Evolutionary conservation across 2,329 filamentous ascomycete genomes (phyloP), one percentile per base, ranked within the genome.

Genomic region (Stemphylium vesicarium): DNA sequence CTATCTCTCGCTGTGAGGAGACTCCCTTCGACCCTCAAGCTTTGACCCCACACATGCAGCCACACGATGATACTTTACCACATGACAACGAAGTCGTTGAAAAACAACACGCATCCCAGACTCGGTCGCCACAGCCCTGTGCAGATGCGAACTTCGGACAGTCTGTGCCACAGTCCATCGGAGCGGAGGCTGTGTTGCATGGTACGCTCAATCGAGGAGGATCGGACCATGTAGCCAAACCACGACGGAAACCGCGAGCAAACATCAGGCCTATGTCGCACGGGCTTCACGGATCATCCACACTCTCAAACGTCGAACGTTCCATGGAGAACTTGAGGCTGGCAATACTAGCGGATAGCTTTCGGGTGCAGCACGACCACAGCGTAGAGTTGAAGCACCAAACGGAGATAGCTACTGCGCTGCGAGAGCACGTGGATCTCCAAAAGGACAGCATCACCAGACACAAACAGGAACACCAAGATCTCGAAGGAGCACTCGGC

Each of bases 391-490:
- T 35, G 1, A 49, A 63, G 15, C 44, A 57, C 6, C 45, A 61
- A 8, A 11, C 22, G 16, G 55, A 63, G 8, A 40, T 57, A 7
- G 32, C 53, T 5, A 51, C 60, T 10, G 18, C 20, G 4, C 53
- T 70, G 4, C 50, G 59, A 22, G 39, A 50, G 4, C 50, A 35
- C 0, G 45, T 68, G 4, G 15, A 49, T 1, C 16, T 52, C 15
- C 58, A 65, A 18, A 45, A 41, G 4, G 39, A 44, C 11, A 42
- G 37, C 0, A 65, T 67, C 1, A 37, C 41, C n/a, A 57, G 59
- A 5, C 39, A 53, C 37, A 56, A 59, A n/a, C 8, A n/a, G 6
- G 52, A 53, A 16, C 44, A 60, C 6, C 26, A 54, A 3, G 31
- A n/a, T 0, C 46, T 62, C 2, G 32, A 57, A 1, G 36, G 16